phyloP scores from a whole-genome alignment of 2,329 filamentous ascomycete genomes.

The Alternaria novae-zelandiae region DNA sequence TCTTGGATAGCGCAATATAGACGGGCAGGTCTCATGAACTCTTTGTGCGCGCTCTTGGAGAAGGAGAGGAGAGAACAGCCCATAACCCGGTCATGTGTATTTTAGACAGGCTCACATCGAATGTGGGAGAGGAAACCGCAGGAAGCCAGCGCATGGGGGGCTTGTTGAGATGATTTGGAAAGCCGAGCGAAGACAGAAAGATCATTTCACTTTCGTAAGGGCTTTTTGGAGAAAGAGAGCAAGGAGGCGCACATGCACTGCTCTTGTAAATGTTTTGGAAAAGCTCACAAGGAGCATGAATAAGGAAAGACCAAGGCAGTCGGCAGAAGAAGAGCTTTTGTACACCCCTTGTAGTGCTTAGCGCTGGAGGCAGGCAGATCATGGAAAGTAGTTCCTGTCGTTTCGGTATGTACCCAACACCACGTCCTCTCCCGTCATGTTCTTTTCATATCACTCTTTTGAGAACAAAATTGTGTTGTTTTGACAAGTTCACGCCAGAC shows the following conservation, averaged over 20 bases:
- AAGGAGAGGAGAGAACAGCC: neutral
- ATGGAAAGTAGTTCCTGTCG: neutral
- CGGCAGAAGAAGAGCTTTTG: neutral
- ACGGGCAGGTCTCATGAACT: neutral
- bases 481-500: no score
- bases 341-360: neutral
- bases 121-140: neutral
- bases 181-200: neutral
- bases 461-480: no score
- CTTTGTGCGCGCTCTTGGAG: no score
- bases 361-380: no score
- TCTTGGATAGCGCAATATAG: neutral
- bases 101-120: neutral
- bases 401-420: neutral
- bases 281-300: neutral
- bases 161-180: neutral
- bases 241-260: no score
- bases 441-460: no score
- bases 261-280: neutral
- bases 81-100: neutral
- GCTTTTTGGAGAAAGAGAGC: no score
- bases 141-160: neutral
- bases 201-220: no score
- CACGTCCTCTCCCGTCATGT: neutral
- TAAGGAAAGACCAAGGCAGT: rapidly evolving